phyloP scores from a whole-genome alignment of 371 early-diverging fungal species.

The Blakeslea trispora region DNA sequence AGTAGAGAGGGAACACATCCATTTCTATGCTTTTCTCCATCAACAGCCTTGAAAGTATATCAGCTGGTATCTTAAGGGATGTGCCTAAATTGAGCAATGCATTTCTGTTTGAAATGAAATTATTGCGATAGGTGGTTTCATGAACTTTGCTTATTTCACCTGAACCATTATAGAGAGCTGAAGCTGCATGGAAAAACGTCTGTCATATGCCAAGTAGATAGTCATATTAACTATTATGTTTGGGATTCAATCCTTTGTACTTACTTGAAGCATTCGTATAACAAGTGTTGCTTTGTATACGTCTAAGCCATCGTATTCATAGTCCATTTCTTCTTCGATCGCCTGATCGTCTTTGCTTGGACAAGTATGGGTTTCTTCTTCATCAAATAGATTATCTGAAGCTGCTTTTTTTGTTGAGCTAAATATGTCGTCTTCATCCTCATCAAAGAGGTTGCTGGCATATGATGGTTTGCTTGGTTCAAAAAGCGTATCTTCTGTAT shows the following conservation, averaged over 20 bases:
- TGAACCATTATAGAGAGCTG: constrained; percentile 32
- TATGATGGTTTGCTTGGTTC: constrained; percentile 11
- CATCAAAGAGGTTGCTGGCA: constrained; percentile 31
- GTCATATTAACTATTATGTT: background rate
- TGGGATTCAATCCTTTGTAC: background rate
- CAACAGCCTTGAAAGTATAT: constrained; percentile 32
- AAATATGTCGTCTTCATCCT: constrained; percentile 34
- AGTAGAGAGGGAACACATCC: constrained; percentile 53
- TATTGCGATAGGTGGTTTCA: constrained; percentile 14
- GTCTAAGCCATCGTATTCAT: constrained; percentile 26
- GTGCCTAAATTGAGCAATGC: constrained; percentile 35
- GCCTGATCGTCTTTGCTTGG: background rate
- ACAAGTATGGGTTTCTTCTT: constrained; percentile 17
- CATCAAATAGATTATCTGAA: constrained; percentile 15
- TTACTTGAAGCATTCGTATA: constrained; percentile 48
- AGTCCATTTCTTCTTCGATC: background rate
- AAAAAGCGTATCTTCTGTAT: constrained; percentile 26
- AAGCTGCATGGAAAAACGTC: constrained; percentile 44
- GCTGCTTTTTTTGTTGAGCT: constrained; percentile 12
- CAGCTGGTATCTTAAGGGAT: constrained; percentile 31
- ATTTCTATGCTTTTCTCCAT: constrained; percentile 63
- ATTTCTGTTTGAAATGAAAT: constrained; percentile 27
- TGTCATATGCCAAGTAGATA: constrained; percentile 4
- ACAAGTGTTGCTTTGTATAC: constrained; percentile 45
- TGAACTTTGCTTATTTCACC: constrained; percentile 12